Base-by-base conservation (phyloP, 176 grass and related monocot species). In the Alloteropsis semialata region DNA sequence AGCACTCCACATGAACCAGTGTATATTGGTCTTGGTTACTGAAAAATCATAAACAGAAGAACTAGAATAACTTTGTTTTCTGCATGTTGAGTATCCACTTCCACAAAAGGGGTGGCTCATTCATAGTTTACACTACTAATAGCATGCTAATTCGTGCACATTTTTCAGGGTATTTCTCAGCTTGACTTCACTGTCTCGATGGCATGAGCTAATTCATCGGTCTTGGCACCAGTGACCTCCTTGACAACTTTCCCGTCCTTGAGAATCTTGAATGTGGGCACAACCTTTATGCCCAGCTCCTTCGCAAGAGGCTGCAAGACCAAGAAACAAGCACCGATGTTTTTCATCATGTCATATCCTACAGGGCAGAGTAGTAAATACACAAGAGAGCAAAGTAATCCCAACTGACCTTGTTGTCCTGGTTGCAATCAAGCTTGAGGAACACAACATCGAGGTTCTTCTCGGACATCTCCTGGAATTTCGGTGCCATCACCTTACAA, bases 371-470 rank as follows among this genome's bases (percentile, higher is more conserved):
- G 49, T 32, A 32, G 10, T 21, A 74, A 42, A 69, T 55, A 51
- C 27, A 80, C 33, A 67, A 73, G 62, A 70, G 6, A 75, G n/a
- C 8, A 77, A 56, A 50, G 19, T 73, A 41, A 29, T 74, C 30
- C 45, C 46, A 46, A 77, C 50, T 30, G 29, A 96, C 97, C 88
- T 22, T 99, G 69, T 99, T 99, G 63, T 96, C 97, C 66, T 99
- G 84, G 82, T 96, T 96, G 87, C 93, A 99, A 68, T 99, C 97
- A 18, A 99, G 97, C 69, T 99, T 99, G 38, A 96, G 89, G 84
- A 99, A 99, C 12, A 96, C 89, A 25, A 96, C 81, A 50, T 96
- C 93, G 17, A 76, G 89, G 76, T 99, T 34, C 81, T 99, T 94
- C 89, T 96, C 89, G 0, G 97, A 96, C 83, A 99, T 92, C 71